A percentile compares a stretch with the other conserved stretches of the same genome.
Evolutionary conservation across 2,329 filamentous ascomycete genomes (phyloP).

Genomic region (Fusarium sp.): DNA sequence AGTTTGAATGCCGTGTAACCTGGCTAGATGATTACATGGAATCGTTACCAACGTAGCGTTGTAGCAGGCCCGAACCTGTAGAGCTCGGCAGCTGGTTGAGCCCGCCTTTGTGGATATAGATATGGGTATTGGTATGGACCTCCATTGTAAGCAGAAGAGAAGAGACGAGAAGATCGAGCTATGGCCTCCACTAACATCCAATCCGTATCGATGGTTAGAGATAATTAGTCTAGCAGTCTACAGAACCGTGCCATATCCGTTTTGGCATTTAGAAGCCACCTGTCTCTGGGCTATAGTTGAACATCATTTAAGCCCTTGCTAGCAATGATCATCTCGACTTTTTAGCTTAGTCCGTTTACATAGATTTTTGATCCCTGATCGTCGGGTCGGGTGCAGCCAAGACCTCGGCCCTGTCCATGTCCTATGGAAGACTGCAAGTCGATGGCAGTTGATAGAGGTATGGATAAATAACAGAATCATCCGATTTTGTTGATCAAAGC

Average conservation of each 20-base stretch:
- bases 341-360: not conserved
- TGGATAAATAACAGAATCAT: constrained; percentile 1
- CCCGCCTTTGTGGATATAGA: constrained; percentile 4
- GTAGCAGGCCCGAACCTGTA: not conserved
- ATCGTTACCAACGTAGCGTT: not conserved
- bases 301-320: constrained; percentile 20
- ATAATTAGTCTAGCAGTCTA: not conserved
- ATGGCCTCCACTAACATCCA: not conserved
- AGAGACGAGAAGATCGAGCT: not conserved
- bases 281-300: constrained; percentile 6
- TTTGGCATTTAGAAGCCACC: constrained; percentile 7
- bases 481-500: constrained; percentile 1
- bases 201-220: not conserved
- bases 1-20: constrained; percentile 17
- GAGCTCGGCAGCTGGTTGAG: constrained; percentile 3
- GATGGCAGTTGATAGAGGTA: not conserved
- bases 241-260: constrained; percentile 3
- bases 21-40: constrained; percentile 1
- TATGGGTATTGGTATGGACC: not conserved
- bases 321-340: constrained; percentile 12
- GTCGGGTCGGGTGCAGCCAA: constrained; percentile 8
- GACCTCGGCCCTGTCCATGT: constrained; percentile 1
- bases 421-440: not conserved
- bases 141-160: constrained; percentile 3
- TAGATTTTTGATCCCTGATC: constrained; percentile 28